A percentile compares a stretch with the other conserved stretches of the same genome.
phyloP scores from a whole-genome alignment of 805 yeast species.

The Ogataea paradorogensis region DNA sequence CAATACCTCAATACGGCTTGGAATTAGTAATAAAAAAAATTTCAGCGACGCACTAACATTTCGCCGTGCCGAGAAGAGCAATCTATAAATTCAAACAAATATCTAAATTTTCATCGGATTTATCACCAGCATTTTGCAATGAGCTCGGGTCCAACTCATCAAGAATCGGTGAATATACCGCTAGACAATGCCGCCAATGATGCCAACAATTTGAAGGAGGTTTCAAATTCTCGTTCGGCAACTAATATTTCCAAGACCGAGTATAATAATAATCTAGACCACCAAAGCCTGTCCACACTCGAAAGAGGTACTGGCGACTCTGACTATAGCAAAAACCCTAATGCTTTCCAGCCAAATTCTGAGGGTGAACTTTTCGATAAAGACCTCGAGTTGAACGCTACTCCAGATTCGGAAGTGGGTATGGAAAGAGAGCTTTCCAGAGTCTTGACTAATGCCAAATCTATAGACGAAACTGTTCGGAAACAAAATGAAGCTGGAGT shows the following conservation, averaged over 20 bases:
- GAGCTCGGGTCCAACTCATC: background rate
- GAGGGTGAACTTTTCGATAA: background rate
- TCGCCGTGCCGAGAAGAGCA: background rate
- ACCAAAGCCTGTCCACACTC: slow-evolving; percentile 4
- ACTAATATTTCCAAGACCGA: background rate
- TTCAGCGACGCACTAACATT: no score
- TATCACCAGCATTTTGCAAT: no score
- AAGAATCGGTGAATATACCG: slow-evolving; percentile 16
- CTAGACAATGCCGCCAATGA: slow-evolving; percentile 3
- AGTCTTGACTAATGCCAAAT: slow-evolving; percentile 39
- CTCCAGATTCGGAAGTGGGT: slow-evolving; percentile 19
- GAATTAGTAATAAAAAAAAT: no score
- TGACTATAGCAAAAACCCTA: slow-evolving; percentile 8
- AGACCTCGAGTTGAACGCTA: slow-evolving; percentile 4
- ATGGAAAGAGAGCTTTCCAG: slow-evolving; percentile 34
- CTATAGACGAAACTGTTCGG: slow-evolving; percentile 28
- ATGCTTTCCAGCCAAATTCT: slow-evolving; percentile 9
- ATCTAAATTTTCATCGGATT: no score
- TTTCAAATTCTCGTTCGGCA: background rate
- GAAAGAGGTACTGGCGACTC: slow-evolving; percentile 9
- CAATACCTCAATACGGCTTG: no score
- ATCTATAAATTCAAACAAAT: background rate
- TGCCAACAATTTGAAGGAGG: background rate
- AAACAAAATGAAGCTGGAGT: slow-evolving; percentile 33
- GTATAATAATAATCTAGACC: background rate